Percentiles rank a stretch among this genome's conserved stretches.
Conservation (phyloP, 768 basidiomycete species). For the Grammothele lineata region DNA sequence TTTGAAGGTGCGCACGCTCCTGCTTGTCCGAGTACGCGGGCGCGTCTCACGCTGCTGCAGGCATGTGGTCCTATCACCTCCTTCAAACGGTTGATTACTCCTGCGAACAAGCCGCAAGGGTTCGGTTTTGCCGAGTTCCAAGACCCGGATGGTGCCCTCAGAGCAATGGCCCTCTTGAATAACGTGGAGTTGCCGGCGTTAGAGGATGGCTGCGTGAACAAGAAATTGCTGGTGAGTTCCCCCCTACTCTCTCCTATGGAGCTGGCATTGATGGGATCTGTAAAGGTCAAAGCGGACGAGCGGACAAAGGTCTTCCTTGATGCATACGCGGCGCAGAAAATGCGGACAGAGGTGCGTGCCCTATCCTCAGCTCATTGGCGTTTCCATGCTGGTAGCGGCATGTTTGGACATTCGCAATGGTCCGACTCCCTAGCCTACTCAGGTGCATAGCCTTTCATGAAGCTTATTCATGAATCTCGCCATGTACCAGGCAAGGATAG, state of each 20-base stretch:
- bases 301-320: conserved; percentile 89
- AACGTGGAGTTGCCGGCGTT: conserved; percentile 58
- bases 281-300: conserved; percentile 93
- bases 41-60: conserved; percentile 34
- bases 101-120: conserved; percentile 90
- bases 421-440: too few species aligned
- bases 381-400: not conserved
- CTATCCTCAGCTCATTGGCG: not conserved
- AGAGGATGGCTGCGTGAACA: conserved; percentile 56
- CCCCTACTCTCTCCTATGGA: not conserved
- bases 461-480: too few species aligned
- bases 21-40: not conserved
- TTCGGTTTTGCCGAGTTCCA: conserved; percentile 97
- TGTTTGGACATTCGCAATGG: not conserved
- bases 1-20: conserved; percentile 55
- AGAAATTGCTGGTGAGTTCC: conserved; percentile 64
- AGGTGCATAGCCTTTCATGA: too few species aligned
- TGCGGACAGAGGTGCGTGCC: conserved; percentile 72
- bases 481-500: too few species aligned
- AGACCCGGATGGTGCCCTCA: conserved; percentile 86
- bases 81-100: conserved; percentile 90
- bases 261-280: too few species aligned
- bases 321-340: conserved; percentile 74
- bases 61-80: conserved; percentile 87
- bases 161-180: conserved; percentile 66